phyloP scores from a whole-genome alignment of 257 asterid species.

The Solanum corneliomulleri region DNA sequence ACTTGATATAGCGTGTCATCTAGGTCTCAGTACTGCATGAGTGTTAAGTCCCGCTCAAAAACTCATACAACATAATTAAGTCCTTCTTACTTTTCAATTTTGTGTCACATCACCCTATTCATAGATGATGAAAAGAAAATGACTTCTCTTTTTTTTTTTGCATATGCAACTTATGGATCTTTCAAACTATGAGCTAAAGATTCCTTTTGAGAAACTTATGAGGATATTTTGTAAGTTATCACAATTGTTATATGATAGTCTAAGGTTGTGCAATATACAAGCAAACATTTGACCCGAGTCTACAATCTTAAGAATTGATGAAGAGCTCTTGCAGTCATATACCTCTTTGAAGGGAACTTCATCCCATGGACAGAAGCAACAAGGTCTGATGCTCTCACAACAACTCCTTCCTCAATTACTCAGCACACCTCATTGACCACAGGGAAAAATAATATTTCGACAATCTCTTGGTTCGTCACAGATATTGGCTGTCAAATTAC shows the following conservation, averaged over 20 bases:
- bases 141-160: not conserved
- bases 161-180: not conserved
- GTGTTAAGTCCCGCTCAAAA: not conserved
- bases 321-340: not conserved
- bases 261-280: not conserved
- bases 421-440: conserved; percentile 17
- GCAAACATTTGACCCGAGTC: not conserved
- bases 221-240: not conserved
- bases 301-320: not conserved
- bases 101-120: not conserved
- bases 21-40: not conserved
- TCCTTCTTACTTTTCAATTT: not conserved
- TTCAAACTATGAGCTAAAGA: not conserved
- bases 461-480: not conserved
- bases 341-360: conserved; percentile 9
- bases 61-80: not conserved
- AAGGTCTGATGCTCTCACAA: conserved; percentile 6
- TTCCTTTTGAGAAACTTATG: not conserved
- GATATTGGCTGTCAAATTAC: not conserved
- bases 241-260: not conserved
- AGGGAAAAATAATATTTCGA: conserved; percentile 11
- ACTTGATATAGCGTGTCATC: not conserved
- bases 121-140: not conserved
- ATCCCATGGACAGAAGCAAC: conserved; percentile 10
- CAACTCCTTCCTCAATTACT: conserved; percentile 5